These are phyloP conservation scores for Zalaria sp. DNA, from an alignment of 2,329 filamentous ascomycete species.

Conservation along the genomic window DNA sequence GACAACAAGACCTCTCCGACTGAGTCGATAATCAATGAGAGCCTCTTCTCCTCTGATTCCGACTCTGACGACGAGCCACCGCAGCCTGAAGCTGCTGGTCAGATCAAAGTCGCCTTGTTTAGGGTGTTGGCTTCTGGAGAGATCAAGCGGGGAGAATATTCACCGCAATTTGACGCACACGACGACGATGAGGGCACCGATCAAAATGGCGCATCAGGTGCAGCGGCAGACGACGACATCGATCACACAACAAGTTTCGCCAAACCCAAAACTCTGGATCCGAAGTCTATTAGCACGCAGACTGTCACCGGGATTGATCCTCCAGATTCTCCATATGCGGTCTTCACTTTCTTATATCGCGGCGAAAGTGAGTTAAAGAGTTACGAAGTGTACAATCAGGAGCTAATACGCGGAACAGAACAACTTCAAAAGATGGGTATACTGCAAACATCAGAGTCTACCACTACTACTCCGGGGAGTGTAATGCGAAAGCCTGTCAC, in stretches of 20 bases:
- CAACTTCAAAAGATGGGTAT: conserved; percentile 97
- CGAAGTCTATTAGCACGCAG: conserved; percentile 95
- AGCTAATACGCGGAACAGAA: conserved; percentile 34
- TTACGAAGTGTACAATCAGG: no score
- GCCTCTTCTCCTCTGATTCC: conserved; percentile 50
- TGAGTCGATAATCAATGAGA: conserved; percentile 51
- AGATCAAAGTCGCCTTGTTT: conserved; percentile 97
- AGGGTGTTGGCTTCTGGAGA: conserved; percentile 89
- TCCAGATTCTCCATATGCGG: conserved; percentile 88
- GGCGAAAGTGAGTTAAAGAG: conserved; percentile 61
- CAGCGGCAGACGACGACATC: conserved; percentile 61
- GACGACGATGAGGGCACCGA: conserved; percentile 67
- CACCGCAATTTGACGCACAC: conserved; percentile 91
- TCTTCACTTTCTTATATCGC: conserved; percentile 95
- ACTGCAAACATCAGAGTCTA: conserved; percentile 45
- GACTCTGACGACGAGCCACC: conserved; percentile 70
- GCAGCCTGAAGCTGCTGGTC: conserved; percentile 78
- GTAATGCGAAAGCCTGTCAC: conserved; percentile 71
- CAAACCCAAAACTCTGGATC: conserved; percentile 88
- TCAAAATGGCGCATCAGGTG: conserved; percentile 39
- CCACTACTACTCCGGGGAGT: conserved; percentile 38
- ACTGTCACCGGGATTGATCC: conserved; percentile 98
- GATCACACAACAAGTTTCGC: conserved; percentile 98
- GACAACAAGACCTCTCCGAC: conserved; percentile 61
- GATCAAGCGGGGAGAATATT: conserved; percentile 96